Evolutionary conservation across 2,329 filamentous ascomycete genomes (phyloP).

Genomic region (Diaporthe sp.): DNA sequence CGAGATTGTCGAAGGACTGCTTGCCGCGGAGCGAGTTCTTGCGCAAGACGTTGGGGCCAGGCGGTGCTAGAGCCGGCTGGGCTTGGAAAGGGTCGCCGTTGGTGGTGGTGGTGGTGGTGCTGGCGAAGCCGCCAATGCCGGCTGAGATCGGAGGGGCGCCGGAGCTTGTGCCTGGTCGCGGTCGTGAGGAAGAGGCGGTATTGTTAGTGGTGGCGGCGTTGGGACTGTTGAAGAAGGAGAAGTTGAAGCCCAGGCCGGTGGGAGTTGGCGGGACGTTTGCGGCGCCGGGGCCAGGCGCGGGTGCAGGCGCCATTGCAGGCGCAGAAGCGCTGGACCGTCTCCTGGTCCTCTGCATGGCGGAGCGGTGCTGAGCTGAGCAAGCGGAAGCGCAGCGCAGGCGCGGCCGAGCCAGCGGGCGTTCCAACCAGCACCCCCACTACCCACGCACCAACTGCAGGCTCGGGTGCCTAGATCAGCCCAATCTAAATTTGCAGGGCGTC

Average conservation of each 20-base stretch:
- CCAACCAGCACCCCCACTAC: conserved; percentile 20
- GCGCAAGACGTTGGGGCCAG: conserved; percentile 54
- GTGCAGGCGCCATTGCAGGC: conserved; percentile 1
- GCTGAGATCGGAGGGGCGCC: conserved; percentile 46
- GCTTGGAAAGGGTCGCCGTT: conserved; percentile 35
- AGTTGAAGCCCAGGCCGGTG: conserved; percentile 39
- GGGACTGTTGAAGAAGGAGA: conserved; percentile 41
- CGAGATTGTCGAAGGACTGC: conserved; percentile 56
- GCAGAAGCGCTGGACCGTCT: conserved; percentile 27
- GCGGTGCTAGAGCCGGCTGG: conserved; percentile 43
- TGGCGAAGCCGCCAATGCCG: conserved; percentile 37
- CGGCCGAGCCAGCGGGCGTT: conserved; percentile 23
- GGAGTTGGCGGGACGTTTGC: conserved; percentile 37
- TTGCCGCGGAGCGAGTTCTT: conserved; percentile 69
- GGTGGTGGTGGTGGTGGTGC: conserved; percentile 41
- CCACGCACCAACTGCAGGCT: not conserved
- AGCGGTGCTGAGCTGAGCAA: conserved; percentile 5
- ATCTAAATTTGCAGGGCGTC: conserved; percentile 28
- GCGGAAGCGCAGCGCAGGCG: not conserved
- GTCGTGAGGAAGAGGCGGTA: conserved; percentile 41
- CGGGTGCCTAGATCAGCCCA: conserved; percentile 8
- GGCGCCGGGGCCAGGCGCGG: conserved; percentile 26
- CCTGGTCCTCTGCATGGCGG: conserved; percentile 31
- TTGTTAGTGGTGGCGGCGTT: conserved; percentile 35
- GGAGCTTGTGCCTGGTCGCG: conserved; percentile 54